Conservation (phyloP, 345 rosid genomes). For the Hibiscus mutabilis region DNA sequence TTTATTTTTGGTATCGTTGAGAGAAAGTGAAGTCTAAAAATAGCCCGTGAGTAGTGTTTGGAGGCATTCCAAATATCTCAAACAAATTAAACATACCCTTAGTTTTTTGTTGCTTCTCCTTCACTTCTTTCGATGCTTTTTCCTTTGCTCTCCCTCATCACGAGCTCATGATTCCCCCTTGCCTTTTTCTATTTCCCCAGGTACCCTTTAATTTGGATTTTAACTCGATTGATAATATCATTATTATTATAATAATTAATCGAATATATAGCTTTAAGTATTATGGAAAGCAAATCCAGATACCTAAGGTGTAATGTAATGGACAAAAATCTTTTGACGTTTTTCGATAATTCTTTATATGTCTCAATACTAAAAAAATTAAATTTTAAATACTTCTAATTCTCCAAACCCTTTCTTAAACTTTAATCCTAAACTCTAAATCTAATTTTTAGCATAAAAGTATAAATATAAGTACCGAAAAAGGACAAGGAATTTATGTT, state of each 20-base stretch:
- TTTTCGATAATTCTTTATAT: no score
- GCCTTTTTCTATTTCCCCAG: constrained; percentile 8
- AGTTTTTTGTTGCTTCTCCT: constrained; percentile 27
- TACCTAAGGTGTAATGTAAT: not conserved
- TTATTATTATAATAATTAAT: not conserved
- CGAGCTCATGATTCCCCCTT: constrained; percentile 43
- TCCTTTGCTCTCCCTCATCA: constrained; percentile 19
- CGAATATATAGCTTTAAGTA: not conserved
- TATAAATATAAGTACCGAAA: no score
- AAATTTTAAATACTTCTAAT: no score
- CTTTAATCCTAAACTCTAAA: no score
- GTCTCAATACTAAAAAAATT: no score
- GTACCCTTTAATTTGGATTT: not conserved
- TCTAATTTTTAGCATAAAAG: no score
- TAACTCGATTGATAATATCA: no score
- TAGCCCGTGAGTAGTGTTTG: constrained; percentile 58
- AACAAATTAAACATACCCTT: constrained; percentile 24
- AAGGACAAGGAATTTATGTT: no score
- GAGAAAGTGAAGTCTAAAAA: not conserved
- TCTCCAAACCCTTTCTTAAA: no score
- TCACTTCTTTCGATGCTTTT: constrained; percentile 44
- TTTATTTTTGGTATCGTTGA: not conserved
- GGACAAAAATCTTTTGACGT: no score
- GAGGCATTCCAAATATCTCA: constrained; percentile 41
- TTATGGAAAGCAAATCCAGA: not conserved